Evolutionary conservation across 257 asterid species (phyloP), one percentile per base, ranked within the genome.

Genomic region (Penstemon barbatus): DNA sequence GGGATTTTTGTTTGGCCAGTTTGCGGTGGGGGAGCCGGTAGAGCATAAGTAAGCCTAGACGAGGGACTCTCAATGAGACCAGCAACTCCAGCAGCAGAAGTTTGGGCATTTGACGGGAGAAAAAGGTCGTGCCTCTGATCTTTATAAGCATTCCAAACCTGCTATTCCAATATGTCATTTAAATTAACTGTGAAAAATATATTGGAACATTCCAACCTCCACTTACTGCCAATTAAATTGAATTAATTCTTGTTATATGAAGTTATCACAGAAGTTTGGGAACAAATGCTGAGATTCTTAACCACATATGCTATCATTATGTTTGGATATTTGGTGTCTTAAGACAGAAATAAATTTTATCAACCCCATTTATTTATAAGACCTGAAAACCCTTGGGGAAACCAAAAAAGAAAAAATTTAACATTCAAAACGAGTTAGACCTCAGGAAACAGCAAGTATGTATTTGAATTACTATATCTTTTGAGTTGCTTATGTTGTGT

Each of bases 111-210:
- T 75, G 97, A 93, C 15, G 99, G 99, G 73, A 93, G 99, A 74
- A 93, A 93, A 39, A 93, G 91, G 78, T 93, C 99, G 33, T 93
- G 99, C 76, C 84, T 85, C 85, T 93, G 99, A 75, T 93, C 94
- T 77, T 93, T 93, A 71, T 93, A 93, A 57, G 99, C 99, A 84
- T 84, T 79, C 99, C 99, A 93, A 8, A 93, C 95, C 98, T 92
- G 84, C 85, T 72, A 65, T n/a, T 40, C 5, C 56, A 41, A 50
- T 46, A 36, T 15, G 42, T 37, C 43, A 10, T 8, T 8, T 33
- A 62, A 45, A 37, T n/a, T 61, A 4, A 53, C n/a, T 40, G 38
- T 55, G 33, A 18, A 59, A 10, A 7, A 6, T 13, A 57, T 3
- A 7, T 38, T 36, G 4, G 4, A n/a, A 4, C 63, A 9, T 3